phyloP scores from a whole-genome alignment of 805 yeast genomes.

The Brettanomyces naardenensis region DNA sequence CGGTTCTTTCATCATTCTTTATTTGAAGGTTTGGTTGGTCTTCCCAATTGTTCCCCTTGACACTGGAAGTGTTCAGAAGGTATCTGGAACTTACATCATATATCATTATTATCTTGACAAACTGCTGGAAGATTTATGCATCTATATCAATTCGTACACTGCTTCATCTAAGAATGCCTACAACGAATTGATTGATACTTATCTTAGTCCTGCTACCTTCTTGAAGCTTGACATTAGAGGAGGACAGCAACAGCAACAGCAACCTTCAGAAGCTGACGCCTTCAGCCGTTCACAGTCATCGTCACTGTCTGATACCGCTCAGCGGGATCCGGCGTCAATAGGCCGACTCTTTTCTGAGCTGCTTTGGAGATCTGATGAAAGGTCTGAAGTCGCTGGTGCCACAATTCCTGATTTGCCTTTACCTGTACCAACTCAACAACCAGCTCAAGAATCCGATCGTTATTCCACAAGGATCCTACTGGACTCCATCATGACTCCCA shows the following conservation, averaged over 20 bases:
- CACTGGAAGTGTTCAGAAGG: constrained; percentile 3
- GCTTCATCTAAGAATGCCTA: not conserved
- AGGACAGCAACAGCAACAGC: too few relatives aligned
- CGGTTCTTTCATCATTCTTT: constrained; percentile 38
- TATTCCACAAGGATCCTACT: too few relatives aligned
- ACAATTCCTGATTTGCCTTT: not conserved
- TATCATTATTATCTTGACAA: constrained; percentile 7
- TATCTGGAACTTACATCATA: constrained; percentile 8
- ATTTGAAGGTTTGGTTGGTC: constrained; percentile 53
- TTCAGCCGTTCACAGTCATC: too few relatives aligned
- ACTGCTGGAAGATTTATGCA: constrained; percentile 1
- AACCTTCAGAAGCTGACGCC: too few relatives aligned
- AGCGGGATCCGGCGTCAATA: not conserved
- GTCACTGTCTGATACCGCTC: not conserved
- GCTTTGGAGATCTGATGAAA: not conserved
- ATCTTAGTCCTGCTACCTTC: not conserved
- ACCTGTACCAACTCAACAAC: not conserved
- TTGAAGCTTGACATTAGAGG: not conserved
- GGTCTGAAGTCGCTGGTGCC: not conserved
- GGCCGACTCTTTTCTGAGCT: not conserved
- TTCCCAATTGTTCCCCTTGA: constrained; percentile 29
- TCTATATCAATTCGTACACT: not conserved
- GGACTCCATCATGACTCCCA: not conserved
- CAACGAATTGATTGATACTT: not conserved
- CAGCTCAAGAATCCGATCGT: too few relatives aligned